Percentiles rank a stretch among this genome's conserved stretches.
Conservation (phyloP, 345 rosid species). For the Salix dunnii region DNA sequence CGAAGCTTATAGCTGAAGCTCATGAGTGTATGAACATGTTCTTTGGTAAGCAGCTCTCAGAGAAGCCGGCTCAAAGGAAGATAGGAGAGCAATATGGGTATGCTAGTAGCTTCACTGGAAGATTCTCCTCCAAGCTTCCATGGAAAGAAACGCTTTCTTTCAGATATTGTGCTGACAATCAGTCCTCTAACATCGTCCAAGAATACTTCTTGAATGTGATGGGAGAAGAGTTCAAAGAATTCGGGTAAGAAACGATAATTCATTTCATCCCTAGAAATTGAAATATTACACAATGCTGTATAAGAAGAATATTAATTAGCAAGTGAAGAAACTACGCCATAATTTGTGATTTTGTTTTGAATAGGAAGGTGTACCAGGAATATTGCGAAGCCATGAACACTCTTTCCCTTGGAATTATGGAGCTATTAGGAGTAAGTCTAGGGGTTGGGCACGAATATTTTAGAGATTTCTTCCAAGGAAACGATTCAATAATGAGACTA, state of each 20-base stretch:
- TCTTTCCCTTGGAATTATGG: constrained; percentile 80
- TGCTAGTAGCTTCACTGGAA: constrained; percentile 90
- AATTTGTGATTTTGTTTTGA: neutral
- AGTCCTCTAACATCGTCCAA: constrained; percentile 45
- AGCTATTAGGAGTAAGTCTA: constrained; percentile 72
- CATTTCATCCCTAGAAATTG: neutral
- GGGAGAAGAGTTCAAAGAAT: constrained; percentile 64
- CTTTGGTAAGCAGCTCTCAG: constrained; percentile 62
- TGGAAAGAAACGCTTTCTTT: constrained; percentile 98
- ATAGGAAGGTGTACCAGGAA: constrained; percentile 71
- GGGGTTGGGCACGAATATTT: constrained; percentile 54
- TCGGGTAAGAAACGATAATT: constrained; percentile 51
- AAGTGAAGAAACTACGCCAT: neutral
- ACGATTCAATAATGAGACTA: constrained; percentile 92
- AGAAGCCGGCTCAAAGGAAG: constrained; percentile 79
- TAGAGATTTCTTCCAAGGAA: constrained; percentile 64
- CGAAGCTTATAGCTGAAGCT: constrained; percentile 54
- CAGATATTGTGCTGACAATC: constrained; percentile 42
- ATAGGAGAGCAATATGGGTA: constrained; percentile 80
- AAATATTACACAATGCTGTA: too few species aligned
- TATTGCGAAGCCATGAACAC: constrained; percentile 83
- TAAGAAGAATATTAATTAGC: neutral
- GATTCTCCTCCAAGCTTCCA: constrained; percentile 88
- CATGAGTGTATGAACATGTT: constrained; percentile 66
- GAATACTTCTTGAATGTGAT: constrained; percentile 56